Evolutionary conservation across 1,284 basidiomycete genomes (phyloP), one percentile per base, ranked within the genome.

Genomic region (Macrocybe sp.): DNA sequence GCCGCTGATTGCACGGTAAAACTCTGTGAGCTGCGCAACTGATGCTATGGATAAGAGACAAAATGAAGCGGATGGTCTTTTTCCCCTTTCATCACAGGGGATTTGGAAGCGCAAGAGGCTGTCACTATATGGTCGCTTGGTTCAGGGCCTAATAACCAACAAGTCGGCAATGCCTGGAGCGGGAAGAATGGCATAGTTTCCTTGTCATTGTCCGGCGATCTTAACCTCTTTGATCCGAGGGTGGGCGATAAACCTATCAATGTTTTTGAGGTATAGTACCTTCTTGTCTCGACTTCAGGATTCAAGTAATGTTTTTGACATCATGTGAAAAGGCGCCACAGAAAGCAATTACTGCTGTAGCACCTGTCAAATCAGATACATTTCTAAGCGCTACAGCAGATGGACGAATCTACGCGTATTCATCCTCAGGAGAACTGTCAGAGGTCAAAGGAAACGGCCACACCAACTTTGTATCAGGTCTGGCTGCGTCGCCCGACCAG

Each of bases 1-100:
- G 88, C 92, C 1, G 91, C 91, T 4, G 96, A 99, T 64, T 81
- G 89, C 47, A 86, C 86, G 1, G 91, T 95, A 39, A 91, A 91
- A 58, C 68, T 96, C 4, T 97, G 93, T 90, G 60, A 59, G 83
- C 41, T 32, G 28, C 16, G 6, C 40, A 6, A 7, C 12, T 16
- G 46, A 34, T 40, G 3, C 28, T 40, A 14, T 38, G 38, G 22
- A 12, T 35, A 14, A 36, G 12, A n/a, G 14, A n/a, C 41, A 32
- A 12, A 42, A 42, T 3, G 22, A 22, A 22, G 22, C 22, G 22
- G 22, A 22, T 22, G 22, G 12, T 39, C 10, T 41, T 22, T 51
- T 33, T 41, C 36, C 10, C 34, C 36, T 2, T 14, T 29, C 16
- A 29, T 22, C 22, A 1, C 48, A 92, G 89, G 90, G 93, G 91